Evolutionary conservation across 129 eudicot genomes (phyloP).

Genomic region (Artemisia argyi): DNA sequence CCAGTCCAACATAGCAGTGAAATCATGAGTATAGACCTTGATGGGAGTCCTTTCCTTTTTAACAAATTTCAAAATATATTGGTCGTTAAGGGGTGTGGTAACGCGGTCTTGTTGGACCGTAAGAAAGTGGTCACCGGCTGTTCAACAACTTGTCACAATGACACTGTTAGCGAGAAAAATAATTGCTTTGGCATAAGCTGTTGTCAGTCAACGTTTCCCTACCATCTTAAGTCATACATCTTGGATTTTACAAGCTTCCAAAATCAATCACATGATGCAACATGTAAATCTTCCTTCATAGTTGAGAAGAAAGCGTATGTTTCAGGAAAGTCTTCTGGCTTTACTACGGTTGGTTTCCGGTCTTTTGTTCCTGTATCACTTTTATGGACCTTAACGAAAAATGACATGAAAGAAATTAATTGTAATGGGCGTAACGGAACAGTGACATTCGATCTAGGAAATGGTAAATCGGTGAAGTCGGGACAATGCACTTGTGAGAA

Average conservation of each 20-base stretch:
- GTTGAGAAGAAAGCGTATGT: neutral
- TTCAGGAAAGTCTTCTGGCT: slow-evolving; percentile 2
- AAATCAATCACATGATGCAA: slow-evolving; percentile 20
- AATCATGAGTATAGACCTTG: slow-evolving; percentile 8
- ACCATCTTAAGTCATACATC: slow-evolving; percentile 4
- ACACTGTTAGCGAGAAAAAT: neutral
- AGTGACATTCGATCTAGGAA: neutral
- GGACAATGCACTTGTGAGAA: neutral
- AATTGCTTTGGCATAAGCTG: slow-evolving; percentile 35
- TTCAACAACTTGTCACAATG: slow-evolving; percentile 14
- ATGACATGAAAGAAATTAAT: no score
- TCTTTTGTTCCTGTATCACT: slow-evolving; percentile 22
- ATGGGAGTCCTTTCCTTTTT: slow-evolving; percentile 19
- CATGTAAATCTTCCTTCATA: slow-evolving; percentile 22
- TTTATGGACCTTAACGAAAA: neutral
- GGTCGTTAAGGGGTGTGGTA: slow-evolving; percentile 20
- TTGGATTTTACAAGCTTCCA: slow-evolving; percentile 12
- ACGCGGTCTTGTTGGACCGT: neutral
- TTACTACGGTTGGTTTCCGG: neutral
- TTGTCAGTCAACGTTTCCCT: slow-evolving; percentile 22
- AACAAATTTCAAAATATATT: slow-evolving; percentile 9
- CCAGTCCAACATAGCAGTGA: slow-evolving; percentile 2
- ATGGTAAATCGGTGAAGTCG: neutral
- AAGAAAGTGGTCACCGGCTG: slow-evolving; percentile 8
- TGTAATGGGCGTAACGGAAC: no score